Conservation (phyloP, 2,329 filamentous ascomycete species). For the Colletotrichum sp. region DNA sequence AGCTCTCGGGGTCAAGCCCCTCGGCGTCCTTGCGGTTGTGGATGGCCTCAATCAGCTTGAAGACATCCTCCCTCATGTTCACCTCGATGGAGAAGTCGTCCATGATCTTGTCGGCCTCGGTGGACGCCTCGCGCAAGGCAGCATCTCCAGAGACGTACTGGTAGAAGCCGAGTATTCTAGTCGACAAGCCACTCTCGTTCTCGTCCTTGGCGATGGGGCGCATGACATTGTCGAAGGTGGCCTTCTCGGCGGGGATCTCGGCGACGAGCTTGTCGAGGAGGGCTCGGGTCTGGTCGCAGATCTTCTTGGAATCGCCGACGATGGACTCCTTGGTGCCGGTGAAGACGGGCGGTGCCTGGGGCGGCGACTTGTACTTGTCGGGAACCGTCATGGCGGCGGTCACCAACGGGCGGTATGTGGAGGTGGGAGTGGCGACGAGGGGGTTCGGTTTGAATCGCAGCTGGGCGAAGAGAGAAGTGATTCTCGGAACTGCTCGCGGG, state of each 20-base stretch:
- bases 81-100: constrained; percentile 80
- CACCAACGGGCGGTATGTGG: constrained; percentile 34
- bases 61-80: constrained; percentile 83
- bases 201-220: constrained; percentile 76
- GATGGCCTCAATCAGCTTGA: constrained; percentile 66
- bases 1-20: constrained; percentile 70
- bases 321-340: constrained; percentile 75
- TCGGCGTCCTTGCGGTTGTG: constrained; percentile 57
- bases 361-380: constrained; percentile 72
- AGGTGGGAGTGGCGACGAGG: constrained; percentile 31
- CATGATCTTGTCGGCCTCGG: constrained; percentile 76
- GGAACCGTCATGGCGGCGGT: constrained; percentile 67
- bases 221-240: constrained; percentile 60
- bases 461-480: constrained; percentile 63
- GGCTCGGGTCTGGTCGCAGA: constrained; percentile 67
- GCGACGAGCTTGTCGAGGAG: constrained; percentile 72
- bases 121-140: constrained; percentile 75
- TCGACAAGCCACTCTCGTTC: constrained; percentile 64
- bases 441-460: constrained; percentile 45
- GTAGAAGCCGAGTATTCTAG: constrained; percentile 78
- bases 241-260: constrained; percentile 57
- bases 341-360: constrained; percentile 80
- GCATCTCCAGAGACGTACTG: constrained; percentile 76
- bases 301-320: constrained; percentile 67
- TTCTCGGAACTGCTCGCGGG: constrained; percentile 61